Evolutionary conservation across 2,329 filamentous ascomycete species (phyloP).

Genomic region (Cryphonectria parasitica): DNA sequence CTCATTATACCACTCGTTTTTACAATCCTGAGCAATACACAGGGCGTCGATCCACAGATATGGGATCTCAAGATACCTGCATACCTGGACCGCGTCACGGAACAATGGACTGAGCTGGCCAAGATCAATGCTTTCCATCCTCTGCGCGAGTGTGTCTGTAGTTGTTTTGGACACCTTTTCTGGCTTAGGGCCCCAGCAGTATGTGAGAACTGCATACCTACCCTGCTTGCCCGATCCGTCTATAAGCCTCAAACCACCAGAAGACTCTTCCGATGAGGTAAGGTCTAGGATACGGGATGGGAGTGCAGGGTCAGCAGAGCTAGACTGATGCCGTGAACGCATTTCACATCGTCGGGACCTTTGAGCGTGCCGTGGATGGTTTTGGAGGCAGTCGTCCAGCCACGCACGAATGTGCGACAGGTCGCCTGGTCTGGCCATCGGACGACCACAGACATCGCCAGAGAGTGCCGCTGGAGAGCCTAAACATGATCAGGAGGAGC

Average conservation of each 20-base stretch:
- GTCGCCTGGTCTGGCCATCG: neutral
- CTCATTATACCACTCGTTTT: slow-evolving; percentile 2
- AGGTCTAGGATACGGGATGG: slow-evolving; percentile 1
- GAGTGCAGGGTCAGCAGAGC: neutral
- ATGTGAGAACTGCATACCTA: slow-evolving; percentile 7
- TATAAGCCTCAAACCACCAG: neutral
- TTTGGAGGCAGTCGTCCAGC: slow-evolving; percentile 6
- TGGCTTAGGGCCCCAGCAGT: slow-evolving; percentile 4
- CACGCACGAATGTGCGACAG: slow-evolving; percentile 1
- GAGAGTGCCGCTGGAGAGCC: slow-evolving; percentile 5
- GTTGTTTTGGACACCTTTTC: neutral
- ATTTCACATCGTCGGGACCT: neutral
- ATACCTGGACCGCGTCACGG: neutral
- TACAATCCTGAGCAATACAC: slow-evolving; percentile 9
- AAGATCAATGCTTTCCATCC: neutral
- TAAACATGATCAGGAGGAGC: neutral
- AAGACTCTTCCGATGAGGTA: neutral
- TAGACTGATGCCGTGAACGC: too few species aligned
- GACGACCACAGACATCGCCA: slow-evolving; percentile 4
- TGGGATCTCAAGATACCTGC: neutral
- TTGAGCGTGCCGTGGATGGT: neutral
- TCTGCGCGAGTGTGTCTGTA: neutral
- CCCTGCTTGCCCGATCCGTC: neutral
- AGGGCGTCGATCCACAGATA: slow-evolving; percentile 13
- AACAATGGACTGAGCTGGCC: neutral